phyloP scores from a whole-genome alignment of 1,139 yeast genomes.

The Cylindricascospora bacillispora region DNA sequence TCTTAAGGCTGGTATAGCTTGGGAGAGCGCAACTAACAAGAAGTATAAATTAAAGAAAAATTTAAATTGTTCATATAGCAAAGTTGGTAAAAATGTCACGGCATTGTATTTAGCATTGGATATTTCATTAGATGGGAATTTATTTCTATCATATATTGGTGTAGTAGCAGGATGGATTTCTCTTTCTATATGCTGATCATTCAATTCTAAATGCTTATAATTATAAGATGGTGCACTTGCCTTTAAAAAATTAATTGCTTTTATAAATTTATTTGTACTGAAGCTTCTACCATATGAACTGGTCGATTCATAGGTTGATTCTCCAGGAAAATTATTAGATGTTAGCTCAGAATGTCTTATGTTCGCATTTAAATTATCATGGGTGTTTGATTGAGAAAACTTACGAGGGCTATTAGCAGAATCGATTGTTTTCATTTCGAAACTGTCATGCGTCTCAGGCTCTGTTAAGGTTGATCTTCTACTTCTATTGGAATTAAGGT shows the following conservation, averaged over 20 bases:
- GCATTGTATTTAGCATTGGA: constrained; percentile 94
- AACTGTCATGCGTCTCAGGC: constrained; percentile 12
- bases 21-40: constrained; percentile 84
- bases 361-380: background rate
- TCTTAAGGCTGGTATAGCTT: constrained; percentile 78
- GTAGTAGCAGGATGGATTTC: constrained; percentile 32
- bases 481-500: constrained; percentile 5
- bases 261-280: constrained; percentile 4
- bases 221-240: constrained; percentile 1
- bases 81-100: constrained; percentile 73
- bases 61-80: constrained; percentile 90
- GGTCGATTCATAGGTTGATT: no score
- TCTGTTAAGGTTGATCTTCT: constrained; percentile 4
- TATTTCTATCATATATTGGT: constrained; percentile 23
- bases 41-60: constrained; percentile 92
- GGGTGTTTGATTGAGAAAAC: background rate
- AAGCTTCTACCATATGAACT: no score
- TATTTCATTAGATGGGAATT: constrained; percentile 65
- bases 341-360: no score
- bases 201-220: constrained; percentile 15
- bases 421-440: constrained; percentile 16
- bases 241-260: constrained; percentile 1
- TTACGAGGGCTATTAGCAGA: background rate
- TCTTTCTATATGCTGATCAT: constrained; percentile 27
- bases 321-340: no score